A percentile compares a stretch with the other conserved stretches of the same genome.
Conservation (phyloP, 176 grass and related monocot genomes). For the Eragrostis nindensis region DNA sequence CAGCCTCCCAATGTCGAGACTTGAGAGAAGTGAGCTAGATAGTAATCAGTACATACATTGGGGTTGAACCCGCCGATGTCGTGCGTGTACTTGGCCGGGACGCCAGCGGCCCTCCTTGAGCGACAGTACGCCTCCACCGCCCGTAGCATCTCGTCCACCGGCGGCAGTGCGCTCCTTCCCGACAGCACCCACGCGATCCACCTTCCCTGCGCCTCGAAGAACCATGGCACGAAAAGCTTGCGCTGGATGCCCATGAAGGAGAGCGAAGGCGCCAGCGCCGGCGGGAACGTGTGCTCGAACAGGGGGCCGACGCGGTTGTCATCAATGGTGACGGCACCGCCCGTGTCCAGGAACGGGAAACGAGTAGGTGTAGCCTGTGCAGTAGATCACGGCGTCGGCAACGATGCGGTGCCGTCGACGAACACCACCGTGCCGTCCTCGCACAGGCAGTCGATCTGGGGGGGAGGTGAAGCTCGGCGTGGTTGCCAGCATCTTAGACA, state of each 20-base stretch:
- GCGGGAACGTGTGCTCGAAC: slow-evolving; percentile 48
- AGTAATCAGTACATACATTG: too few species aligned
- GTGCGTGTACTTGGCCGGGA: too few species aligned
- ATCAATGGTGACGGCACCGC: neutral
- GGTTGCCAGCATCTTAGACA: neutral
- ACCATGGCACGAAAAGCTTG: neutral
- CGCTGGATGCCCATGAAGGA: slow-evolving; percentile 24
- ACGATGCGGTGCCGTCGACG: slow-evolving; percentile 24
- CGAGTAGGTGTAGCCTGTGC: slow-evolving; percentile 43
- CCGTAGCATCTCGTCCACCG: too few species aligned
- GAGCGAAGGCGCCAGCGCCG: neutral
- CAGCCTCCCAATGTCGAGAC: too few species aligned
- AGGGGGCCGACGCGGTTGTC: slow-evolving; percentile 47
- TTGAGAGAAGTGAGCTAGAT: too few species aligned
- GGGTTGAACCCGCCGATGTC: too few species aligned
- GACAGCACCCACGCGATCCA: too few species aligned
- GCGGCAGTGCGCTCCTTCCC: too few species aligned
- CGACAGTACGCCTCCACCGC: too few species aligned
- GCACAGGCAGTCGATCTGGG: slow-evolving; percentile 4
- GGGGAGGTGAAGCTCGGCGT: slow-evolving; percentile 33
- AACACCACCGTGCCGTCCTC: slow-evolving; percentile 37
- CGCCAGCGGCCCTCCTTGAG: too few species aligned
- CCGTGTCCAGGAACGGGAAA: slow-evolving; percentile 56
- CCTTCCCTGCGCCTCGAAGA: neutral
- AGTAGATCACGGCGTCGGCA: slow-evolving; percentile 48